These are phyloP conservation scores for Endogone sp. DNA, from an alignment of 192 early-diverging fungal genomes.

Conservation along the genomic window DNA sequence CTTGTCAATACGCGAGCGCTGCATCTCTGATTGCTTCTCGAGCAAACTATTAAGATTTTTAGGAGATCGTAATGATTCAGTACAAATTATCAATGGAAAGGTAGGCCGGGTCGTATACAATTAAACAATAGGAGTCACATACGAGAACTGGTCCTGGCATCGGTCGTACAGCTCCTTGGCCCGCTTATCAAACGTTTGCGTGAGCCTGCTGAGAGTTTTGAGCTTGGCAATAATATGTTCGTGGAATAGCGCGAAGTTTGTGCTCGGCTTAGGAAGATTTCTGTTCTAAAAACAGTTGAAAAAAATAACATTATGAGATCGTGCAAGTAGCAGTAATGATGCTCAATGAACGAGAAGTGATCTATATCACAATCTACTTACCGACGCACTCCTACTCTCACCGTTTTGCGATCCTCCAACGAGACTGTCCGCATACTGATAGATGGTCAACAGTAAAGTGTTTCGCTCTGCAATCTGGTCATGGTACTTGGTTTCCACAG, in stretches of 20 bases:
- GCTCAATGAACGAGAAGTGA: background rate
- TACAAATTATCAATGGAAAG: too few relatives aligned
- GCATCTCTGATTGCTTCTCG: background rate
- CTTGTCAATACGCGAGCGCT: background rate
- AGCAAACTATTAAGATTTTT: background rate
- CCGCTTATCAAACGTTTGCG: conserved; percentile 31
- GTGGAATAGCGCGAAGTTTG: conserved; percentile 34
- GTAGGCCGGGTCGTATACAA: too few relatives aligned
- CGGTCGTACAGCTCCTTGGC: conserved; percentile 34
- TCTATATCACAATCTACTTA: background rate
- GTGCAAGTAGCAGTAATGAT: too few relatives aligned
- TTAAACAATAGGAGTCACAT: conserved; percentile 1
- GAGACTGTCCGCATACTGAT: conserved; percentile 32
- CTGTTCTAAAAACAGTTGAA: conserved; percentile 2
- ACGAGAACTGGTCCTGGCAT: conserved; percentile 28
- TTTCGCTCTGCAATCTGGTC: conserved; percentile 36
- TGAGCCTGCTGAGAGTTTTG: conserved; percentile 29
- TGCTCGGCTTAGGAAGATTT: conserved; percentile 28
- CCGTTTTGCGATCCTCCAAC: conserved; percentile 24
- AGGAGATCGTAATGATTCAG: too few relatives aligned
- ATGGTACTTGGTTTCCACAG: conserved; percentile 10
- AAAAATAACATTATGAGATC: background rate
- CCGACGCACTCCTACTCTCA: background rate
- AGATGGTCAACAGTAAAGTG: conserved; percentile 30
- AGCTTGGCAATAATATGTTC: conserved; percentile 29